Evolutionary conservation across 2,329 filamentous ascomycete genomes (phyloP), one percentile per base, ranked within the genome.

Genomic region (Ilyonectria mors-panacis): DNA sequence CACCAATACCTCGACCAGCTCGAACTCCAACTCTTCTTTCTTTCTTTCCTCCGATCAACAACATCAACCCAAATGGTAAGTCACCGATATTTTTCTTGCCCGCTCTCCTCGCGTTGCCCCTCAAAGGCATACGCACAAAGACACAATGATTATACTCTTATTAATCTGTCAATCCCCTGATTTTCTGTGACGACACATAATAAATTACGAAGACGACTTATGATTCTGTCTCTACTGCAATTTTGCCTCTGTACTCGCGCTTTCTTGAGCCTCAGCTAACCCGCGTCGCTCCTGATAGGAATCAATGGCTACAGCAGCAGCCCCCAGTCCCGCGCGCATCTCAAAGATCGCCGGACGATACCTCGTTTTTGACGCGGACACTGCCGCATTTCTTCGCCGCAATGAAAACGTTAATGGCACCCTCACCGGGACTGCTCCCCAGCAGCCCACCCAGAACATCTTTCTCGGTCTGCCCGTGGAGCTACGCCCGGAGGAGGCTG

Each of bases 401-500:
- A 85, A 90, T 75, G 89, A 97, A 83, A 91, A 94, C 79, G 94
- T 97, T 75, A 95, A 93, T 77, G 94, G 94, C 70, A 92, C 96
- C 35, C 86, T 97, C 62, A 91, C 93, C 66, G 96, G 96, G 64
- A 95, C 93, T 8, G 90, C 97, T 33, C 95, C 96, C 2, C 95
- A 98, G 81, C 92, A 94, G 64, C 94, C 95, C 6, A 95, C 97
- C 74, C 96, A 99, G 82, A 98, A 97, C 82, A 88, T 97, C 65
- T 98, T 98, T 78, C 88, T 95, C 65, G 94, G 95, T 51, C 83
- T 98, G 56, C 96, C 96, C 3, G 83, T 98, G 28, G 93, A 98
- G 84, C 86, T 99, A 50, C 93, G 96, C 84, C 92, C 94, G 2
- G 96, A 98, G 82, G 96, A 99, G 84, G 95, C 92, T 4, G 88